Conservation (phyloP, 441 rosid genomes). For the Francoa sonchifolia region DNA sequence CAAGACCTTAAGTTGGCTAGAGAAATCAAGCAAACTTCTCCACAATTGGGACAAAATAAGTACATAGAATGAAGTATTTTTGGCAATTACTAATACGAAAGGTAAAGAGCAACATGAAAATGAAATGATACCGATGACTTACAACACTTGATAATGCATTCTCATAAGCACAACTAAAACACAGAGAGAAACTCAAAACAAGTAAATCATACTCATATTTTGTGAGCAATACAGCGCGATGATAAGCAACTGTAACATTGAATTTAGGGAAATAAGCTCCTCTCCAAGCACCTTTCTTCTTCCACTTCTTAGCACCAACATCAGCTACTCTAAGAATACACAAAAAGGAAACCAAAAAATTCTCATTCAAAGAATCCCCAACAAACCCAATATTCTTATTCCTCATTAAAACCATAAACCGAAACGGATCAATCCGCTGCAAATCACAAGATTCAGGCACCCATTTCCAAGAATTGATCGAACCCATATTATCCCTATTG, state of each 20-base stretch:
- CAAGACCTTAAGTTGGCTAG: not conserved
- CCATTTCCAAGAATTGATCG: slow-evolving; percentile 88
- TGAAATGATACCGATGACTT: not conserved
- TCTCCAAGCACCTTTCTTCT: slow-evolving; percentile 88
- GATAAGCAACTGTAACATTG: slow-evolving; percentile 83
- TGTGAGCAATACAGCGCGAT: slow-evolving; percentile 78
- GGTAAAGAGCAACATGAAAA: not conserved
- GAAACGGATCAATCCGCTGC: slow-evolving; percentile 41
- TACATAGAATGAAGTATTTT: not conserved
- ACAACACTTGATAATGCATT: not conserved
- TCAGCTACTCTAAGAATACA: slow-evolving; percentile 76
- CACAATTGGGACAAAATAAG: not conserved
- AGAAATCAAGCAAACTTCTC: not conserved
- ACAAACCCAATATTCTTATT: slow-evolving; percentile 66
- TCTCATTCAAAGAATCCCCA: slow-evolving; percentile 93
- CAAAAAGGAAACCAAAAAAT: slow-evolving; percentile 63
- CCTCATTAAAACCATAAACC: slow-evolving; percentile 53
- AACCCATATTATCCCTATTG: slow-evolving; percentile 50
- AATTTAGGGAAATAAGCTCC: slow-evolving; percentile 76
- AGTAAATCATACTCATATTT: slow-evolving; percentile 35
- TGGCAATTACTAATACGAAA: not conserved
- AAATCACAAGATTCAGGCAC: slow-evolving; percentile 49
- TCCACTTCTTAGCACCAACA: slow-evolving; percentile 62
- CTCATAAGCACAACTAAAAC: not conserved
- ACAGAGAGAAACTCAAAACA: not conserved